Evolutionary conservation across 495 filamentous ascomycete species (phyloP).

Genomic region (Lophiotrema nucula): DNA sequence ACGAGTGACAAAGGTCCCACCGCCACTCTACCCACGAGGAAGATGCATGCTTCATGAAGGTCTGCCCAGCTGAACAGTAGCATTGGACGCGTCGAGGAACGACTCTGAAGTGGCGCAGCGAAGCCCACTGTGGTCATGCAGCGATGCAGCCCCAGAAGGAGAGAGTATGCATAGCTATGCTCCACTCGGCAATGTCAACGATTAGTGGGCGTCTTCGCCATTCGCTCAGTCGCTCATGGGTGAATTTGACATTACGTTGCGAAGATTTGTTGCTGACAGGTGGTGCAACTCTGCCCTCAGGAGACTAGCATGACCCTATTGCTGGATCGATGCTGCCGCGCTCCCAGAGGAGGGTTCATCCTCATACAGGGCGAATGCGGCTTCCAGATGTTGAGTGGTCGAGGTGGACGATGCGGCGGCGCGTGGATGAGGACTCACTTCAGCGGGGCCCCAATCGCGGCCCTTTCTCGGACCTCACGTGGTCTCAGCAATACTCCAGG

Average conservation of each 20-base stretch:
- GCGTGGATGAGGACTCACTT: too few relatives aligned
- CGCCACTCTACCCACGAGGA: constrained; percentile 10
- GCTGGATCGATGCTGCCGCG: background rate
- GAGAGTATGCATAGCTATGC: background rate
- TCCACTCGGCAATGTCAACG: background rate
- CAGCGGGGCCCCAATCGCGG: too few relatives aligned
- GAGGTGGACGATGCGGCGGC: background rate
- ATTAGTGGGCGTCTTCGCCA: background rate
- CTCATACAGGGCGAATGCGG: too few relatives aligned
- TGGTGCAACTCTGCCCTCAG: background rate
- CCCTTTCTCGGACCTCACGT: too few relatives aligned
- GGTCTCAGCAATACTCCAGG: too few relatives aligned
- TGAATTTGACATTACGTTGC: background rate
- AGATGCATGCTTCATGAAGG: too few relatives aligned
- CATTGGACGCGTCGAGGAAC: too few relatives aligned
- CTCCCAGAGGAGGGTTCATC: background rate
- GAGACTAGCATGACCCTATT: background rate
- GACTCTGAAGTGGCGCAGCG: background rate
- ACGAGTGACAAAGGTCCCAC: background rate
- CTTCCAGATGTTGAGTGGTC: background rate
- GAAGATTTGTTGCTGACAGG: background rate
- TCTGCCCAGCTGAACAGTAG: too few relatives aligned
- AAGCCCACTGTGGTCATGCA: background rate
- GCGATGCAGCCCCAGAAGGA: too few relatives aligned
- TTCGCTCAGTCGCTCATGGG: background rate